These are phyloP conservation scores for Thymus mandschuricus DNA, from an alignment of 257 asterid genomes.

Conservation along the genomic window DNA sequence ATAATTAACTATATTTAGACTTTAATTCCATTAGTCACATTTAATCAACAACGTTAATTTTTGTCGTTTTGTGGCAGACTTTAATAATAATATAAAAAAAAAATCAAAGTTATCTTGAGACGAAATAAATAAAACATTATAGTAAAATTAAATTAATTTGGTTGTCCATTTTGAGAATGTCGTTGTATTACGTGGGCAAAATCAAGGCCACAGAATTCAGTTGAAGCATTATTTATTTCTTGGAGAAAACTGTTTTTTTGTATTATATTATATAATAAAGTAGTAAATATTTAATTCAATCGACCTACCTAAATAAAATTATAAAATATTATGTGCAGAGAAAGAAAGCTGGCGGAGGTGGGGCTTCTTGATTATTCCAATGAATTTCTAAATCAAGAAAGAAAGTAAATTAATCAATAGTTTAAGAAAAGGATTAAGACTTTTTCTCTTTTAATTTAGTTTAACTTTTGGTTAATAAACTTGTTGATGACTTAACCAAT, in stretches of 20 bases:
- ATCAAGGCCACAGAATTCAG: slow-evolving; percentile 33
- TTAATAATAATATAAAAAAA: background rate
- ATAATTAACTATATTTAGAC: background rate
- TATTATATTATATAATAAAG: background rate
- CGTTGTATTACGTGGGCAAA: slow-evolving; percentile 23
- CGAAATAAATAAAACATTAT: background rate
- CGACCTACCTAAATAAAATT: slow-evolving; percentile 3
- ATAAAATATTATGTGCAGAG: background rate
- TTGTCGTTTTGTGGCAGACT: slow-evolving; percentile 25
- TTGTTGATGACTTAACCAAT: slow-evolving; percentile 4
- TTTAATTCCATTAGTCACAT: background rate
- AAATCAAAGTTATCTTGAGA: background rate
- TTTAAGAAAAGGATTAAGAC: background rate
- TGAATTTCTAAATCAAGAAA: slow-evolving; percentile 21
- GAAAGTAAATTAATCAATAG: background rate
- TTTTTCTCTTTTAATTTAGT: background rate
- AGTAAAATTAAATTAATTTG: background rate
- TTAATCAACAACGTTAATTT: slow-evolving; percentile 9
- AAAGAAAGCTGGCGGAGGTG: slow-evolving; percentile 21
- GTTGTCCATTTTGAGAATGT: slow-evolving; percentile 25
- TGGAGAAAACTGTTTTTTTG: background rate
- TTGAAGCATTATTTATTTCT: slow-evolving; percentile 9
- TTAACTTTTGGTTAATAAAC: slow-evolving; percentile 4
- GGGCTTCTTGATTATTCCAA: slow-evolving; percentile 19
- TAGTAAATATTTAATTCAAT: background rate